Conservation (phyloP, 2,329 filamentous ascomycete genomes). For the Sclerotinia borealis region DNA sequence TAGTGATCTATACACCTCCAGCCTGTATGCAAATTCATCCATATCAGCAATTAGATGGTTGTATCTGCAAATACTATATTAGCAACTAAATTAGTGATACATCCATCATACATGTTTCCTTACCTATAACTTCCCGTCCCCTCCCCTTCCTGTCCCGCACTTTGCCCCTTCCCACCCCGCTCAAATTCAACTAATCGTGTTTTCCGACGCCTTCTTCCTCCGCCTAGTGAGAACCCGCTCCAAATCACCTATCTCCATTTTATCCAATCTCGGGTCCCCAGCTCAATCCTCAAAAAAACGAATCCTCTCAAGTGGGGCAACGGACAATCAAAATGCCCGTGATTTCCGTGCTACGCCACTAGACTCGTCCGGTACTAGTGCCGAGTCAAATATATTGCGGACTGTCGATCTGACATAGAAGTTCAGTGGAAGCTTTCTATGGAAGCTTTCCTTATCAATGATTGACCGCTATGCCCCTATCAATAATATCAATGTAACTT, state of each 20-base stretch:
- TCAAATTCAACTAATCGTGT: background rate
- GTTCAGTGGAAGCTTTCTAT: background rate
- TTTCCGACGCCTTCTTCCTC: background rate
- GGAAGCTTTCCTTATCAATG: too few relatives aligned
- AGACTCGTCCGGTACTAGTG: background rate
- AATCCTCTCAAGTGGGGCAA: background rate
- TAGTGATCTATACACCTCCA: background rate
- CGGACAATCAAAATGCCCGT: background rate
- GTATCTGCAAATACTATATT: too few relatives aligned
- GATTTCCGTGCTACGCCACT: background rate
- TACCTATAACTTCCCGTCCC: background rate
- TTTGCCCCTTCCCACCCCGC: background rate
- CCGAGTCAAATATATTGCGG: background rate
- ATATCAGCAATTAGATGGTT: background rate
- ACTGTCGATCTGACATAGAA: background rate
- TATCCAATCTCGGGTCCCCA: too few relatives aligned
- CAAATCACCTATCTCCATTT: background rate
- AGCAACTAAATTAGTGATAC: too few relatives aligned
- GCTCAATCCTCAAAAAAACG: background rate
- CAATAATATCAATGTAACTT: too few relatives aligned
- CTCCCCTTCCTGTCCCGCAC: background rate
- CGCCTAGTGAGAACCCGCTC: background rate
- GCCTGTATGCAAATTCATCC: background rate
- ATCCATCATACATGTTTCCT: too few relatives aligned
- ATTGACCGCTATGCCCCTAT: too few relatives aligned